These are phyloP conservation scores for Stramenopiles sp. DNA, from an alignment of 352 stramenopile genomes.

Conservation along the genomic window DNA sequence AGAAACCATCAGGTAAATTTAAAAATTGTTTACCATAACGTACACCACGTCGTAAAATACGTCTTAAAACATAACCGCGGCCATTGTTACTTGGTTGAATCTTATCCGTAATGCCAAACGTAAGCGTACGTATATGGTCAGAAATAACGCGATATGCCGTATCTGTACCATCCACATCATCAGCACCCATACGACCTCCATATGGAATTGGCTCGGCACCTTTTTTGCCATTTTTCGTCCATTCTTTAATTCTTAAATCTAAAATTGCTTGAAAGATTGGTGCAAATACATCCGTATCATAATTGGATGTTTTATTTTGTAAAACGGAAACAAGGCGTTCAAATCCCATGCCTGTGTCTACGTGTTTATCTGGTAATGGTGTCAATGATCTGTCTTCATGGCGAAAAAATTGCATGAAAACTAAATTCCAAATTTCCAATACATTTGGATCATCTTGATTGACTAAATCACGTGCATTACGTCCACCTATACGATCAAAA, in stretches of 20 bases:
- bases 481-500: conserved; percentile 88
- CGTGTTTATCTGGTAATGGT: conserved; percentile 74
- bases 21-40: conserved; percentile 94
- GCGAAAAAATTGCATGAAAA: conserved; percentile 98
- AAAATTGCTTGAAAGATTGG: conserved; percentile 83
- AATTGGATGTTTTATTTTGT: conserved; percentile 83
- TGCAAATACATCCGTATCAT: conserved; percentile 95
- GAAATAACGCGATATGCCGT: conserved; percentile 83
- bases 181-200: conserved; percentile 42
- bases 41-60: conserved; percentile 88
- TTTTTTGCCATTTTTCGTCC: not conserved
- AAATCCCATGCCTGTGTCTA: conserved; percentile 98
- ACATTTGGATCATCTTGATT: conserved; percentile 93
- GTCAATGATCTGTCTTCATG: conserved; percentile 64
- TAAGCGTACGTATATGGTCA: conserved; percentile 91
- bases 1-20: conserved; percentile 76
- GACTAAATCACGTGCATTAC: conserved; percentile 71
- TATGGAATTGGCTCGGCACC: conserved; percentile 22
- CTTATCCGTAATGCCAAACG: conserved; percentile 91
- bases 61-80: conserved; percentile 89
- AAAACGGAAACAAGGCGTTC: conserved; percentile 77
- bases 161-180: conserved; percentile 62
- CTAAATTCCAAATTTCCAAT: conserved; percentile 99
- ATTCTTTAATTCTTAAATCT: conserved; percentile 33
- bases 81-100: conserved; percentile 88